phyloP scores from a whole-genome alignment of 768 basidiomycete genomes.

The Vishniacozyma victoriae region DNA sequence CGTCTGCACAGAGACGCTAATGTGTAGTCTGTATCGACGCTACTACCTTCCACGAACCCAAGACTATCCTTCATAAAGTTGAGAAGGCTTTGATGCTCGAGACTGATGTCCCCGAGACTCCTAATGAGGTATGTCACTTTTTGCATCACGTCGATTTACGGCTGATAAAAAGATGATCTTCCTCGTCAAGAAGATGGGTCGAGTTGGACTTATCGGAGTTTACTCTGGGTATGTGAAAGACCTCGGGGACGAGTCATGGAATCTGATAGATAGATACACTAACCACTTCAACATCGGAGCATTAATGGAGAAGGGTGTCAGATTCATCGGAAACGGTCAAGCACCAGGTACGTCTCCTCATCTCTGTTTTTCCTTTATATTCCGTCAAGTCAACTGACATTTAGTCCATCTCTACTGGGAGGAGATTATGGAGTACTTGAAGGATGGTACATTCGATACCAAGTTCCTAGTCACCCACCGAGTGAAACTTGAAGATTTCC shows the following conservation, averaged over 20 bases:
- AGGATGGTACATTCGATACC: conserved; percentile 62
- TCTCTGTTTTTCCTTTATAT: no score
- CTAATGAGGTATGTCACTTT: conserved; percentile 57
- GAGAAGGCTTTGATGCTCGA: conserved; percentile 69
- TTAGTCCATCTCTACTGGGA: conserved; percentile 71
- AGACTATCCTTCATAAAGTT: conserved; percentile 60
- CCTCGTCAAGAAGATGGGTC: conserved; percentile 51
- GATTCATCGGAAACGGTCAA: conserved; percentile 68
- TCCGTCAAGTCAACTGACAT: no score
- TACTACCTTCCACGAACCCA: conserved; percentile 64
- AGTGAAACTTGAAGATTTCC: conserved; percentile 56
- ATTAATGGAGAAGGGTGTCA: conserved; percentile 69
- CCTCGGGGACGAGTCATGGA: no score
- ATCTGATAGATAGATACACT: conserved; percentile 60
- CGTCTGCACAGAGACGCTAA: conserved; percentile 9
- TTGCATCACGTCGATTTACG: not conserved
- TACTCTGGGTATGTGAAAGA: no score
- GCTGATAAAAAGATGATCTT: conserved; percentile 38
- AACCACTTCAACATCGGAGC: conserved; percentile 60
- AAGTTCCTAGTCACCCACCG: conserved; percentile 50
- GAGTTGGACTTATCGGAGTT: conserved; percentile 58
- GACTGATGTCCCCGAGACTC: conserved; percentile 65
- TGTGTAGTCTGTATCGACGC: conserved; percentile 34
- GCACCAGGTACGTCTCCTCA: no score
- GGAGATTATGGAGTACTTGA: conserved; percentile 61